Evolutionary conservation across 225 moss, liverwort and hornwort genomes (phyloP).

Genomic region (Bryoerythrophyllum caledonicum): DNA sequence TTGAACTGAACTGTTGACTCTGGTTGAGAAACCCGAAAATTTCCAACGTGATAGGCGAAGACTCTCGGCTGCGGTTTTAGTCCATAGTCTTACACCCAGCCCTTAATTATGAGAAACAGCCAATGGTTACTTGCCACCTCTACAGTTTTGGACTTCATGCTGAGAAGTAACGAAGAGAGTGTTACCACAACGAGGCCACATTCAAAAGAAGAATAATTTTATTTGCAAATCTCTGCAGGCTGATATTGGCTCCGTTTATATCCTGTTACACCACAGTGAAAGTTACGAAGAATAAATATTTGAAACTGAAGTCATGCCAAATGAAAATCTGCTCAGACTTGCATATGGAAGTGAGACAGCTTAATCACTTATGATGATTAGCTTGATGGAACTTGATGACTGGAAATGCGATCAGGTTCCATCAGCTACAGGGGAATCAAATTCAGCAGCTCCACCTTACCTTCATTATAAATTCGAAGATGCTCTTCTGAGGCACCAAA

Average conservation of each 20-base stretch:
- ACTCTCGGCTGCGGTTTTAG: background rate
- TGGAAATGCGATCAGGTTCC: background rate
- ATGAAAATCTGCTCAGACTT: background rate
- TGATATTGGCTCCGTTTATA: constrained; percentile 31
- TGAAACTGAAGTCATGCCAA: background rate
- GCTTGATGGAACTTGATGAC: background rate
- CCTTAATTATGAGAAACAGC: too few relatives aligned
- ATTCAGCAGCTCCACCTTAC: background rate
- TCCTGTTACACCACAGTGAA: constrained; percentile 9
- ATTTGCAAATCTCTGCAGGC: constrained; percentile 38
- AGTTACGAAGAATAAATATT: background rate
- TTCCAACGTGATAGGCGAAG: background rate
- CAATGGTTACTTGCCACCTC: too few relatives aligned
- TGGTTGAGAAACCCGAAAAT: background rate
- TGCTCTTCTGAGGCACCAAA: constrained; percentile 40
- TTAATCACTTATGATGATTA: background rate
- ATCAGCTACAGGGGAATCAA: background rate
- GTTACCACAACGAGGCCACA: constrained; percentile 50
- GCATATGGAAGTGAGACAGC: background rate
- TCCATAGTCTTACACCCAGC: too few relatives aligned
- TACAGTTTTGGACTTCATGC: background rate
- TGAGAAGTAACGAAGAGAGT: background rate
- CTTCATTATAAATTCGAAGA: constrained; percentile 44
- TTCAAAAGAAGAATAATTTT: constrained; percentile 48
- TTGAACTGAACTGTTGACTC: background rate